Base-by-base conservation (phyloP, 169 alveolate genomes). In the Theileria equi region DNA sequence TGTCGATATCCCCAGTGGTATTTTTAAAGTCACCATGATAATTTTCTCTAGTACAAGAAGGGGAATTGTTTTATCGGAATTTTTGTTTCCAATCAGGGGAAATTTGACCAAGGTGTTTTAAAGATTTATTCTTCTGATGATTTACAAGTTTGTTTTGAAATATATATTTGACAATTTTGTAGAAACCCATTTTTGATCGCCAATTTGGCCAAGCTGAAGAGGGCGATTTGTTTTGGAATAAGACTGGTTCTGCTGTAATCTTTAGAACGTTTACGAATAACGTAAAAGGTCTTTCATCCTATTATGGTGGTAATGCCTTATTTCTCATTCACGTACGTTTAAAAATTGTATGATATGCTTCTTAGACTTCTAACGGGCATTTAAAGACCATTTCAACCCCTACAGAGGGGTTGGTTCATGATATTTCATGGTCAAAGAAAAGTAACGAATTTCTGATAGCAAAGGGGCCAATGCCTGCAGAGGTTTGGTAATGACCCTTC, bases 391-490 rank as follows among this genome's bases (percentile, higher is more conserved):
- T 74, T 26, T 58, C 61, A 61, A 62, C 65, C 5, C 78, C 73
- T 16, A 64, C 59, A 17, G 79, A 77, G n/a, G 92, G 92, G 5
- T 65, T 76, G 32, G 83, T 80, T 32, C 88, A 86, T 52, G 92
- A 86, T 40, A 65, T 73, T 4, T 81, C 85, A 25, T 86, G 92
- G 92, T 86, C 92, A 16, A 35, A 50, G 43, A 52, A 64, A 26
- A 64, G 63, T 25, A 86, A 83, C 41, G 90, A 82, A n/a, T 66
- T 83, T 45, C 64, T 77, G 25, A 72, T 84, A 17, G 66, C 80
- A 38, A 88, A 83, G 59, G 93, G 91, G 16, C 77, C 69, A 40
- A 70, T 73, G 45, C 91, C 90, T 13, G 80, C 90, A 7, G 87
- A 80, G 48, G 76, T 69, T 23, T 2, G 35, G 35, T 13, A 48